A percentile compares a stretch with the other conserved stretches of the same genome.
phyloP scores from a whole-genome alignment of 306 rosid species.

The Trichosanthes truncata region DNA sequence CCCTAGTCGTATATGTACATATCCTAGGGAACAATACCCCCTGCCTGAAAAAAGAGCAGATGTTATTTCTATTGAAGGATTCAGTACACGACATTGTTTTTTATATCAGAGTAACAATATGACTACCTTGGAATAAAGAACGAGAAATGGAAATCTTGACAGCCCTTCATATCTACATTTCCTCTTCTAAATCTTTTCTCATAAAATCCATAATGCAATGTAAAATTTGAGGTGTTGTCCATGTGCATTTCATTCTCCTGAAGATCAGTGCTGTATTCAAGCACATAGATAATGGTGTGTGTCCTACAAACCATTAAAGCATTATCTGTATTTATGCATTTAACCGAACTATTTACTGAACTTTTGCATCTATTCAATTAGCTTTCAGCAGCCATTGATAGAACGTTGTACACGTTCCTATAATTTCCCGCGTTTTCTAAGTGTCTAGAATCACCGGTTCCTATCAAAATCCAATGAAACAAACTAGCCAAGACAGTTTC shows the following conservation, averaged over 20 bases:
- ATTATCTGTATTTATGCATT: not conserved
- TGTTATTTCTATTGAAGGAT: not conserved
- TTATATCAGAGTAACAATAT: not conserved
- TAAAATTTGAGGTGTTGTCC: not conserved
- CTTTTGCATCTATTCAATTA: not conserved
- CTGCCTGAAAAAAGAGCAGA: not conserved
- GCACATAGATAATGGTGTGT: not conserved
- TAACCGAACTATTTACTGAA: not conserved
- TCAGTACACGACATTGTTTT: not conserved
- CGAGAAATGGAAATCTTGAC: not conserved
- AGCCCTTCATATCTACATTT: not conserved
- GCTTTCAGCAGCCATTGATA: not conserved
- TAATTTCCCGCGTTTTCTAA: not conserved
- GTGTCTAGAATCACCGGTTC: not conserved
- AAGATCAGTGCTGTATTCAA: not conserved
- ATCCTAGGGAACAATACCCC: not conserved
- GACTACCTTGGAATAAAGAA: not conserved
- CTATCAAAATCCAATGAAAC: not conserved
- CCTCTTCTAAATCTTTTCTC: not conserved
- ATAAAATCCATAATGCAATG: not conserved
- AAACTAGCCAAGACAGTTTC: not conserved
- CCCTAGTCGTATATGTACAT: not conserved
- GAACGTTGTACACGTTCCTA: not conserved
- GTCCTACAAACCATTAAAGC: not conserved
- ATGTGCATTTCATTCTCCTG: not conserved